These are phyloP conservation scores for Tuber brumale DNA, from an alignment of 495 filamentous ascomycete genomes.

Conservation along the genomic window DNA sequence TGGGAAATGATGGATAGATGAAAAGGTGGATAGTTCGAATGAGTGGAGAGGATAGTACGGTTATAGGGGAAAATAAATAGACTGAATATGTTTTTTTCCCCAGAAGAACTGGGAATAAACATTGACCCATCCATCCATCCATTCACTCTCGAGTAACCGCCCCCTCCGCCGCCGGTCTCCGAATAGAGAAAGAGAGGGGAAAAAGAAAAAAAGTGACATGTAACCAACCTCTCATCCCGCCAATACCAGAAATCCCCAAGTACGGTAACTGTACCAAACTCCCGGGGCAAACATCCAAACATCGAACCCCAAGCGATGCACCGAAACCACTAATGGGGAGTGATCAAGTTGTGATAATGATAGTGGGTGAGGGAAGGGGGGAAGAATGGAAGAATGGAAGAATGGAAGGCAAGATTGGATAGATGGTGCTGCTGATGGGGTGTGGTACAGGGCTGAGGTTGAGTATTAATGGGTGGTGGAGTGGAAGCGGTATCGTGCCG, in stretches of 20 bases:
- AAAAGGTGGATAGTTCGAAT: no score
- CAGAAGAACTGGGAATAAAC: no score
- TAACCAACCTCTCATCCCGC: background rate
- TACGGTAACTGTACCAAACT: background rate
- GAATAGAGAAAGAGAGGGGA: background rate
- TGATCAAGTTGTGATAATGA: background rate
- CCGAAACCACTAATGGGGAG: background rate
- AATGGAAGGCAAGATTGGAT: background rate
- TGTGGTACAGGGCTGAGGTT: background rate
- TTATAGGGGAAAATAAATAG: no score
- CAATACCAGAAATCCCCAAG: background rate
- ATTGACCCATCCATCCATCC: background rate
- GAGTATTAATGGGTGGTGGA: background rate
- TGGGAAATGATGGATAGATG: no score
- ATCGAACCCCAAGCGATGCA: background rate
- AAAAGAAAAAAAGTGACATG: background rate
- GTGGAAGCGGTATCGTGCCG: background rate
- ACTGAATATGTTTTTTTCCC: no score
- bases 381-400: no score
- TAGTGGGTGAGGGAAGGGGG: no score
- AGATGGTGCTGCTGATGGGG: background rate
- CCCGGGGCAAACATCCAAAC: background rate
- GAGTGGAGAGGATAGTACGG: no score
- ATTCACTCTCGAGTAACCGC: background rate
- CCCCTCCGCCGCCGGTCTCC: background rate